Evolutionary conservation across 805 yeast species (phyloP), one percentile per base, ranked within the genome.

Genomic region (Lipomyces chichibuensis): DNA sequence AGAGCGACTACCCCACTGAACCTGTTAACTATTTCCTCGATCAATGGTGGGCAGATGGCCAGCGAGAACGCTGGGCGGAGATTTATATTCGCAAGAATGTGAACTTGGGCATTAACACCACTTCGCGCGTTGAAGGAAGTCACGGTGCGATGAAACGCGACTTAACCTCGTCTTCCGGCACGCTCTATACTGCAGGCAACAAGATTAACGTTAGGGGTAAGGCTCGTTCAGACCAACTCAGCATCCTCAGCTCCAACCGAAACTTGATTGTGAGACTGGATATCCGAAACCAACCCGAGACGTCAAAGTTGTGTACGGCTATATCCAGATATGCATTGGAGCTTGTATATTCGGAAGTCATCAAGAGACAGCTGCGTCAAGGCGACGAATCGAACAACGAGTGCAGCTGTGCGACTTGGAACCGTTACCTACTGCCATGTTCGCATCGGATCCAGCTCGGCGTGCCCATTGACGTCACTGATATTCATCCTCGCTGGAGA

Each of bases 141-240:
- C 49, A 39, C n/a, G 49, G 49, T 17, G 49, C 49, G 4, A 3
- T 39, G 20, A 39, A 39, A 39, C 6, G 20, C 17, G 49, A 20
- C 20, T 17, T 39, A 17, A 39, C n/a, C n/a, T n/a, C 49, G 20
- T 39, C 49, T 6, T 39, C 23, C 35, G 35, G 35, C 8, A 33
- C 35, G 8, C 35, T 33, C 4, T 33, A 33, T 33, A 33, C 35
- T 33, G 35, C 35, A 33, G 35, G 35, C 35, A 33, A 33, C 35
- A 87, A 87, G 74, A 37, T 37, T 37, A 37, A 37, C 43, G 43
- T 37, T 37, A 37, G 43, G 9, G 43, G 43, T 13, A 8, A 37
- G 43, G 43, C 43, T 37, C 43, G 43, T 37, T 37, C 43, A 37
- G 43, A 37, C 3, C 43, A 37, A 37, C 43, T 37, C 43, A 33